Conservation (phyloP, 2,329 filamentous ascomycete species). For the Cladosporium sp. region DNA sequence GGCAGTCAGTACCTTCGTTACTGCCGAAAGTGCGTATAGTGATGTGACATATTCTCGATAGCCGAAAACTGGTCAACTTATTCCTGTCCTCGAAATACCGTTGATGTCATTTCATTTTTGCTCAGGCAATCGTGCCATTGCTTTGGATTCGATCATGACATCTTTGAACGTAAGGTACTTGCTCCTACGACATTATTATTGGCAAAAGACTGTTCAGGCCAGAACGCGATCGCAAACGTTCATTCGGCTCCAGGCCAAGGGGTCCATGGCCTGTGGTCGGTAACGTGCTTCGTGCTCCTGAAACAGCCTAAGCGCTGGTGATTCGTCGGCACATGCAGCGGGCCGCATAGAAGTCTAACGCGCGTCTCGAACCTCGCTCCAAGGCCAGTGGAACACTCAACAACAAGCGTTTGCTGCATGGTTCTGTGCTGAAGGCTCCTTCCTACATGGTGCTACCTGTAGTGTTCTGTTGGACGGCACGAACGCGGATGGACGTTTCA, state of each 20-base stretch:
- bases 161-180: neutral
- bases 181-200: too few species aligned
- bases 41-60: too few species aligned
- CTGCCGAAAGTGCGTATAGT: too few species aligned
- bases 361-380: conserved; percentile 2
- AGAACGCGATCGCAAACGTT: neutral
- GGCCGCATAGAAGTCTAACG: neutral
- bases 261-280: neutral
- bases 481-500: neutral
- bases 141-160: neutral
- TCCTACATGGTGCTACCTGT: neutral
- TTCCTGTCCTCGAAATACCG: too few species aligned
- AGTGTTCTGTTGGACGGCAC: neutral
- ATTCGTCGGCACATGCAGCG: neutral
- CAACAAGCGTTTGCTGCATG: conserved; percentile 1
- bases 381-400: neutral
- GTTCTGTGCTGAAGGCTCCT: neutral
- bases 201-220: neutral
- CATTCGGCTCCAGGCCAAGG: neutral
- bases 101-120: neutral
- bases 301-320: conserved; percentile 2
- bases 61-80: too few species aligned
- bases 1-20: too few species aligned
- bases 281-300: neutral
- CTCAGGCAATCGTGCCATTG: neutral